Percentiles rank a stretch among this genome's conserved stretches.
These are phyloP conservation scores for Globisporangium nodosum DNA, from an alignment of 352 stramenopile species.

Conservation along the genomic window DNA sequence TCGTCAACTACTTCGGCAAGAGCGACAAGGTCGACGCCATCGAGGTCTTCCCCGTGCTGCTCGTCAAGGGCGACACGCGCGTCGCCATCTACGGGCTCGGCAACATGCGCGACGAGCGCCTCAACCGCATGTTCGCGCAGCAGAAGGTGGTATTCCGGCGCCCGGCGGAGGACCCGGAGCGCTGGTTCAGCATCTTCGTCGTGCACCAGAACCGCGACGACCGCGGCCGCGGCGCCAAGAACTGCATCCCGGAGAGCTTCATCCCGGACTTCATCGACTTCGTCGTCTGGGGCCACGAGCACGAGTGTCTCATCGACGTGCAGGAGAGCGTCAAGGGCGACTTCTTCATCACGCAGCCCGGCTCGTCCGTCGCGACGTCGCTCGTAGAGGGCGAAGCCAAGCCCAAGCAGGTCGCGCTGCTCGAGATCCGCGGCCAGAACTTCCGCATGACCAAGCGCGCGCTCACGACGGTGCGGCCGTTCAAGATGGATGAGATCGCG, in stretches of 20 bases:
- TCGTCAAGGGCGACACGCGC: constrained; percentile 94
- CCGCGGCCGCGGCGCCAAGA: constrained; percentile 89
- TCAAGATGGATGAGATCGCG: constrained; percentile 90
- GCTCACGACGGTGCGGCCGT: constrained; percentile 90
- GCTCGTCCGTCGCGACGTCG: constrained; percentile 94
- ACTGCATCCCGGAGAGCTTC: constrained; percentile 96
- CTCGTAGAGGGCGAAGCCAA: constrained; percentile 86
- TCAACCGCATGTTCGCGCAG: constrained; percentile 97
- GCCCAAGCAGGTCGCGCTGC: constrained; percentile 83
- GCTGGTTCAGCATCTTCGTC: constrained; percentile 98
- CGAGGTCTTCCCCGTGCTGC: constrained; percentile 93
- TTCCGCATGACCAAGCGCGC: constrained; percentile 86
- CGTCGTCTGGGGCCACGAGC: constrained; percentile 97
- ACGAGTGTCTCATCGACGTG: constrained; percentile 95
- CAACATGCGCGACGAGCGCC: constrained; percentile 97
- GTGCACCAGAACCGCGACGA: constrained; percentile 99
- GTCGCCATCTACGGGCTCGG: constrained; percentile 98
- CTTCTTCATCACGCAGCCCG: constrained; percentile 96
- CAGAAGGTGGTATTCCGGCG: constrained; percentile 94
- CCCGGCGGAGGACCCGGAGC: constrained; percentile 59
- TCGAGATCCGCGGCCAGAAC: constrained; percentile 86
- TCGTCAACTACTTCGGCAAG: constrained; percentile 99
- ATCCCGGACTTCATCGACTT: constrained; percentile 99
- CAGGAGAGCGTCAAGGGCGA: constrained; percentile 93
- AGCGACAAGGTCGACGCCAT: constrained; percentile 91